These are phyloP conservation scores for Tricholoma matsutake DNA, from an alignment of 768 basidiomycete species.

Conservation along the genomic window DNA sequence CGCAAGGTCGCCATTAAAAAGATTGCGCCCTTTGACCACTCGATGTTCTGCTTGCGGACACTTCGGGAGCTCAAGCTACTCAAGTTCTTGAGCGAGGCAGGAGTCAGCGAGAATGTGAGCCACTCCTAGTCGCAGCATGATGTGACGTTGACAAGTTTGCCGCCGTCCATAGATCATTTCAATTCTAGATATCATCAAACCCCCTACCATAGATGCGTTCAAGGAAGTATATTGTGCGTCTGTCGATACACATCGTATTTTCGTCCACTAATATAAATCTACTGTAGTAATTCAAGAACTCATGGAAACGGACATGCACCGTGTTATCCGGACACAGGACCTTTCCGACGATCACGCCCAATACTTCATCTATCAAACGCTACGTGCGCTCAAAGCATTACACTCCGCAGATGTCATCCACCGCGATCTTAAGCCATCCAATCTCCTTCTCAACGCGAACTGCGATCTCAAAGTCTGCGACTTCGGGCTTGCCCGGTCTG, in stretches of 20 bases:
- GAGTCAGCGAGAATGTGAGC: constrained; percentile 84
- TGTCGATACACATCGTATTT: neutral
- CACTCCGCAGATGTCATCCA: constrained; percentile 97
- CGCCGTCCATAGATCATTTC: constrained; percentile 70
- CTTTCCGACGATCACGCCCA: constrained; percentile 94
- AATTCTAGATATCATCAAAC: constrained; percentile 86
- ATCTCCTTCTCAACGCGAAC: constrained; percentile 95
- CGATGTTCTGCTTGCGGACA: constrained; percentile 93
- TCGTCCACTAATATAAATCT: neutral
- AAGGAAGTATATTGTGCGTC: constrained; percentile 78
- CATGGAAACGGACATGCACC: constrained; percentile 97
- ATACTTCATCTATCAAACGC: constrained; percentile 92
- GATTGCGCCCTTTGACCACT: constrained; percentile 93
- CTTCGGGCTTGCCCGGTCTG: constrained; percentile 91
- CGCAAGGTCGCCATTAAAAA: constrained; percentile 97
- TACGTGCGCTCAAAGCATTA: constrained; percentile 92
- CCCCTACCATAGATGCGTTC: constrained; percentile 75
- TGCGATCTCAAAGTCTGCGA: constrained; percentile 95
- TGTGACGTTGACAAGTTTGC: constrained; percentile 5
- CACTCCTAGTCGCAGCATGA: neutral
- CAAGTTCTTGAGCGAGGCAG: constrained; percentile 83
- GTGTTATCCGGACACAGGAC: constrained; percentile 93
- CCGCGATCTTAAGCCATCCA: constrained; percentile 95
- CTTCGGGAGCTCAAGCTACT: constrained; percentile 81
- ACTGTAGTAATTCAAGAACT: constrained; percentile 80